Evolutionary conservation across 1,284 basidiomycete species (phyloP).

Genomic region (Melampsora allii-populina): DNA sequence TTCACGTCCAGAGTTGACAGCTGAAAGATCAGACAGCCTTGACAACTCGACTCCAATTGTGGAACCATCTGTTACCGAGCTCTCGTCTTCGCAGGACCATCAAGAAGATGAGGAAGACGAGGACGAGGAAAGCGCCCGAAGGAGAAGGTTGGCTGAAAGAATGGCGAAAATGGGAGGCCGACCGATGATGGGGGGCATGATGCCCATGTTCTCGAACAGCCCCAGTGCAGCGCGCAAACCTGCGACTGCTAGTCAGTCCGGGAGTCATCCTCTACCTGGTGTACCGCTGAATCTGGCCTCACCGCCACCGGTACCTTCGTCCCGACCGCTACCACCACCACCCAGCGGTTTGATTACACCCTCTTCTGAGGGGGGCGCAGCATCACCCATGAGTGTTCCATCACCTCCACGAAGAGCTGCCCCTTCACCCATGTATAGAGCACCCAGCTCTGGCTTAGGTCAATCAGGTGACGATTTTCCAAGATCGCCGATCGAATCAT

Average conservation of each 20-base stretch:
- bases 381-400: slow-evolving; percentile 2
- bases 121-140: slow-evolving; percentile 25
- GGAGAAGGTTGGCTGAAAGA: slow-evolving; percentile 34
- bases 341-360: slow-evolving; percentile 2
- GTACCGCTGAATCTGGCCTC: not conserved
- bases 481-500: not conserved
- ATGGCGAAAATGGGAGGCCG: slow-evolving; percentile 41
- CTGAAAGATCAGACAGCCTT: not conserved
- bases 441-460: not conserved
- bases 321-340: slow-evolving; percentile 1
- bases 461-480: slow-evolving; percentile 4
- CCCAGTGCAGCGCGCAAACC: not conserved
- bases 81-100: not conserved
- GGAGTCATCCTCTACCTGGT: not conserved
- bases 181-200: slow-evolving; percentile 41
- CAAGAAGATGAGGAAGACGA: slow-evolving; percentile 13
- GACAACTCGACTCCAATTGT: not conserved
- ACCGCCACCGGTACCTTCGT: slow-evolving; percentile 18
- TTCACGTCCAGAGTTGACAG: not conserved
- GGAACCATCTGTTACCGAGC: not conserved
- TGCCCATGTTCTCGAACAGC: slow-evolving; percentile 17
- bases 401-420: slow-evolving; percentile 5
- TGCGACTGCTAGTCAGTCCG: slow-evolving; percentile 1
- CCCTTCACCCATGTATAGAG: slow-evolving; percentile 22
- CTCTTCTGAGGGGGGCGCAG: not conserved